A percentile compares a stretch with the other conserved stretches of the same genome.
phyloP scores from a whole-genome alignment of 108 stramenopile species.

The Cyclotella kingstonii region DNA sequence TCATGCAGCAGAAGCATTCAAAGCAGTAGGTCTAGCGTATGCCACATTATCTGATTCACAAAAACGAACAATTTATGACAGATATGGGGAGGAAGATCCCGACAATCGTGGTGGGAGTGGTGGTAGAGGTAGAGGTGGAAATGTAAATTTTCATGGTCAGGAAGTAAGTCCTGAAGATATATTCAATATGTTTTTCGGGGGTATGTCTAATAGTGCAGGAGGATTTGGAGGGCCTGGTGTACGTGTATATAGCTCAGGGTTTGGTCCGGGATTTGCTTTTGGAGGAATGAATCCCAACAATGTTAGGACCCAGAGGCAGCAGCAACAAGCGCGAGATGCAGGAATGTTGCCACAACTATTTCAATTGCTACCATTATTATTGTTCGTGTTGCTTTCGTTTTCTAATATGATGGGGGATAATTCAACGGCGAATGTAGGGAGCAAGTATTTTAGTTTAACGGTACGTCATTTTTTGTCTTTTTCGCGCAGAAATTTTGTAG shows the following conservation, averaged over 20 bases:
- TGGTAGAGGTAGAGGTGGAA: conserved; percentile 49
- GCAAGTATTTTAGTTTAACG: conserved; percentile 79
- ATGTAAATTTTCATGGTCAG: conserved; percentile 55
- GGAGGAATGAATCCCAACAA: conserved; percentile 54
- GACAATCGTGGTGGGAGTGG: conserved; percentile 83
- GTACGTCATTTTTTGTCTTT: no score
- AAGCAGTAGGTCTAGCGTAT: conserved; percentile 89
- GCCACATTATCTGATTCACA: conserved; percentile 82
- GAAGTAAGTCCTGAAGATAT: conserved; percentile 92
- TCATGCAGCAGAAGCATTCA: conserved; percentile 94
- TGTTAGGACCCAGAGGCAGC: conserved; percentile 39
- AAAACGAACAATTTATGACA: conserved; percentile 87
- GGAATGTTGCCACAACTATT: conserved; percentile 35
- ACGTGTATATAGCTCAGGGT: conserved; percentile 46
- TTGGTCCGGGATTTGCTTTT: conserved; percentile 50
- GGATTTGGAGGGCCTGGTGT: conserved; percentile 38
- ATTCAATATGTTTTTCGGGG: conserved; percentile 97
- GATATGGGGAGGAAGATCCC: conserved; percentile 88
- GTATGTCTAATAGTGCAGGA: conserved; percentile 59
- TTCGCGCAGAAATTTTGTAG: not conserved
- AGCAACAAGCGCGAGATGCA: conserved; percentile 23
- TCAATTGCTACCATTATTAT: conserved; percentile 70
- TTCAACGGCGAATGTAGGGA: conserved; percentile 46
- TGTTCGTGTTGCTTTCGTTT: conserved; percentile 73
- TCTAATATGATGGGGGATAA: conserved; percentile 47